Evolutionary conservation across 192 early-diverging fungal genomes (phyloP).

Genomic region (Coemansia sp.): DNA sequence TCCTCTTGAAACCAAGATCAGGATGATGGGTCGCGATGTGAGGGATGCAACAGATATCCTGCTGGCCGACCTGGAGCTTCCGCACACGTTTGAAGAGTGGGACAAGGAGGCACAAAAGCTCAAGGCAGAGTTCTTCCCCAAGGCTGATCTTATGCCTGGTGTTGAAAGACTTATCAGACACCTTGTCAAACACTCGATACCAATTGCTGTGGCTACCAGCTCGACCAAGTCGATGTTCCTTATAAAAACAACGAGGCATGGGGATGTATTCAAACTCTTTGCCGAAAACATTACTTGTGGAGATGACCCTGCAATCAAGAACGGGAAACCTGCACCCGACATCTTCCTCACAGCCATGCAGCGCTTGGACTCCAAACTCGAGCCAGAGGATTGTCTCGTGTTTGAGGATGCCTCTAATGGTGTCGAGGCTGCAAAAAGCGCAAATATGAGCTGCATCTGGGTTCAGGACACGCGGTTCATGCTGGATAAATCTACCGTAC

Average conservation of each 20-base stretch:
- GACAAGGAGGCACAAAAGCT: conserved; percentile 58
- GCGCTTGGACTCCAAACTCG: conserved; percentile 53
- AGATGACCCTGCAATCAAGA: conserved; percentile 76
- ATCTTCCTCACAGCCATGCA: conserved; percentile 78
- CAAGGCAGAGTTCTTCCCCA: conserved; percentile 62
- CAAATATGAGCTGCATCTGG: conserved; percentile 84
- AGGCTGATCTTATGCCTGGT: conserved; percentile 66
- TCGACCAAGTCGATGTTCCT: conserved; percentile 74
- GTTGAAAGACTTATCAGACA: conserved; percentile 71
- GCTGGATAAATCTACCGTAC: conserved; percentile 43
- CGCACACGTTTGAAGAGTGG: conserved; percentile 83
- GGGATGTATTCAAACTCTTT: conserved; percentile 77
- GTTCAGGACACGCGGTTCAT: conserved; percentile 76
- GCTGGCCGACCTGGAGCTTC: conserved; percentile 64
- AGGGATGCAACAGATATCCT: conserved; percentile 60
- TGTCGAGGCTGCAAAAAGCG: conserved; percentile 77
- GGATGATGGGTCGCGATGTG: conserved; percentile 70
- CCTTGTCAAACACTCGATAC: conserved; percentile 68
- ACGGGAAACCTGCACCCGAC: conserved; percentile 91
- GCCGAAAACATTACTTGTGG: conserved; percentile 76
- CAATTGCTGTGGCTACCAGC: conserved; percentile 82
- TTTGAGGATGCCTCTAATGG: conserved; percentile 92
- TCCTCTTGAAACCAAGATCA: conserved; percentile 67
- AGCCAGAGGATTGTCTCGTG: conserved; percentile 70
- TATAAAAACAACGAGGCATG: conserved; percentile 69